A percentile compares a stretch with the other conserved stretches of the same genome.
phyloP scores from a whole-genome alignment of 768 basidiomycete genomes.

The Russula emetica region DNA sequence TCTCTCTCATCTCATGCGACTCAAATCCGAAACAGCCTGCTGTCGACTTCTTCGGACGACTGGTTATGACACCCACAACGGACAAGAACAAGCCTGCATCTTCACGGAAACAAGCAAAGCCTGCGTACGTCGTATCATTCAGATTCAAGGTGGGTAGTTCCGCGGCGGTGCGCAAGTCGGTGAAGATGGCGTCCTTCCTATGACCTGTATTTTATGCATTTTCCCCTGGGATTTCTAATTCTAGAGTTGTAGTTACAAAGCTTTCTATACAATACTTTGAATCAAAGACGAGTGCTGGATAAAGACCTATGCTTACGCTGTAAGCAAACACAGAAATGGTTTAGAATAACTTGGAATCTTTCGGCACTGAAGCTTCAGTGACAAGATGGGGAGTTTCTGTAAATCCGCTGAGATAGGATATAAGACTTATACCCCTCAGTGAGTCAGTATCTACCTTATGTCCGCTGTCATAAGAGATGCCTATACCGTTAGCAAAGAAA shows the following conservation, averaged over 20 bases:
- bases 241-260: not conserved
- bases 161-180: conserved; percentile 83
- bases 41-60: conserved; percentile 93
- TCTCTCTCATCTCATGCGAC: no score
- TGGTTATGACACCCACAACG: conserved; percentile 40
- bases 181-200: conserved; percentile 75
- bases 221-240: not conserved
- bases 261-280: not conserved
- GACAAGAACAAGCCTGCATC: conserved; percentile 22
- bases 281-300: not conserved
- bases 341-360: no score
- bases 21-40: conserved; percentile 52
- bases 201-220: conserved; percentile 31
- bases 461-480: no score
- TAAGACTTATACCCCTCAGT: no score
- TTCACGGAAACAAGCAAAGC: conserved; percentile 17
- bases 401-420: no score
- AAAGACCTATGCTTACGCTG: no score
- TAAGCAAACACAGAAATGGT: no score
- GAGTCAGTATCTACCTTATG: no score
- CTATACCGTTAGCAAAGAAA: no score
- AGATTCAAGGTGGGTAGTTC: conserved; percentile 87
- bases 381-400: no score
- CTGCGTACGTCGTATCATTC: conserved; percentile 62
- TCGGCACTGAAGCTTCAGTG: no score